Evolutionary conservation across 352 stramenopile species (phyloP), one percentile per base, ranked within the genome.

Genomic region (Sclerospora graminicola): DNA sequence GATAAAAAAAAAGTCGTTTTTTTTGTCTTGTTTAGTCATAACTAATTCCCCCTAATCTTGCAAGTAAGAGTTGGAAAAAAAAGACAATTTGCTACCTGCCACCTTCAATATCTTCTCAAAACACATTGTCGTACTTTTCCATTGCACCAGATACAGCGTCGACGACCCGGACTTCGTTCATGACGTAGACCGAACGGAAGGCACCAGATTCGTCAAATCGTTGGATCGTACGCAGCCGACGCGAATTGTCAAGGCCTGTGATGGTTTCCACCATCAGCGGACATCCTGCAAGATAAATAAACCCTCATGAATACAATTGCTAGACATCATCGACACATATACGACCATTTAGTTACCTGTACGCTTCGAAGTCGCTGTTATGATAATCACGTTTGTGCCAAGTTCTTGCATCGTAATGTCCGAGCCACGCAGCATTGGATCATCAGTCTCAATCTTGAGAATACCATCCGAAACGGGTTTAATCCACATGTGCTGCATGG

Each of bases 401-500:
- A 89, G 53, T 52, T 93, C 82, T 43, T 91, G 74, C 79, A 93
- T 89, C 26, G 79, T 90, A 23, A 89, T 86, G 38, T 93, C 82
- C 1, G 66, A 66, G n/a, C 75, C 79, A 30, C 79, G 65, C 23
- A 90, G 58, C 28, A 68, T 63, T 43, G 82, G 79, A 30, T 93
- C 82, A 31, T 93, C 82, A 7, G 79, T 79, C 63, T 93, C 82
- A 33, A 93, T 67, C 77, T 93, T 93, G 29, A 89, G 48, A 40
- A 93, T 90, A 15, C 81, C 77, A 50, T 93, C 81, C 3, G 81
- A 70, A n/a, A 88, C 78, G 13, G 81, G 78, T 36, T 83, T 86
- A 55, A 93, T 88, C 81, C 81, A 93, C 44, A 80, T 90, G 59
- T 93, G 79, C 63, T 91, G 78, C 45, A 75, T 93, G 24, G 80